Conservation (phyloP, 2,329 filamentous ascomycete genomes). For the Epichloe uncinata region DNA sequence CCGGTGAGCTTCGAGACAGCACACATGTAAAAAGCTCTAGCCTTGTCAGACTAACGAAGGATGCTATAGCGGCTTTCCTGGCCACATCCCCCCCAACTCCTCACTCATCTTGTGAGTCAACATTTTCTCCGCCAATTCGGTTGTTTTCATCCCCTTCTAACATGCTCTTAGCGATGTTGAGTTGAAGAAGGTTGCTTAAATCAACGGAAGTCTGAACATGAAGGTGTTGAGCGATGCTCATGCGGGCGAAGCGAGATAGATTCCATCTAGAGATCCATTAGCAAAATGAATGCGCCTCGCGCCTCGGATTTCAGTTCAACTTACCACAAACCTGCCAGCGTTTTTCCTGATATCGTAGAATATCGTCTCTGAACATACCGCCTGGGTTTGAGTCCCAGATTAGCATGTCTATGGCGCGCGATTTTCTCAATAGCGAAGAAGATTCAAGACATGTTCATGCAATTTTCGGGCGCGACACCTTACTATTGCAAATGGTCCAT, state of each 20-base stretch:
- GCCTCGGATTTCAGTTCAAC: background rate
- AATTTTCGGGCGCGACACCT: too few relatives aligned
- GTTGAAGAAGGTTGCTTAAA: conserved; percentile 5
- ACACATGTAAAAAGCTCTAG: background rate
- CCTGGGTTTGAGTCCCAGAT: background rate
- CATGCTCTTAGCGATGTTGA: conserved; percentile 4
- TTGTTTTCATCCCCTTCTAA: background rate
- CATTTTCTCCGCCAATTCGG: background rate
- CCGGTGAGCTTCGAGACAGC: conserved; percentile 31
- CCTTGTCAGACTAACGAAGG: background rate
- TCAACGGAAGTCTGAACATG: background rate
- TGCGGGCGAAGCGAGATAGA: background rate
- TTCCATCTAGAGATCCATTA: background rate
- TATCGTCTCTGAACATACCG: background rate
- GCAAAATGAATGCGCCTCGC: background rate
- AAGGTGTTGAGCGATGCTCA: background rate
- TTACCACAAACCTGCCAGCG: background rate
- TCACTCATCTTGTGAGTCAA: conserved; percentile 4
- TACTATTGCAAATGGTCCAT: too few relatives aligned
- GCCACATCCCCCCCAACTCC: conserved; percentile 48
- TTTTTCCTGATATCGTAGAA: background rate
- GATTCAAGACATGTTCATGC: background rate
- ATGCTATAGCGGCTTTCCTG: conserved; percentile 57
- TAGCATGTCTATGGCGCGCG: background rate
- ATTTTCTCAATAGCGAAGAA: background rate